Evolutionary conservation across 768 basidiomycete species (phyloP).

Genomic region (Tulasnella sp.): DNA sequence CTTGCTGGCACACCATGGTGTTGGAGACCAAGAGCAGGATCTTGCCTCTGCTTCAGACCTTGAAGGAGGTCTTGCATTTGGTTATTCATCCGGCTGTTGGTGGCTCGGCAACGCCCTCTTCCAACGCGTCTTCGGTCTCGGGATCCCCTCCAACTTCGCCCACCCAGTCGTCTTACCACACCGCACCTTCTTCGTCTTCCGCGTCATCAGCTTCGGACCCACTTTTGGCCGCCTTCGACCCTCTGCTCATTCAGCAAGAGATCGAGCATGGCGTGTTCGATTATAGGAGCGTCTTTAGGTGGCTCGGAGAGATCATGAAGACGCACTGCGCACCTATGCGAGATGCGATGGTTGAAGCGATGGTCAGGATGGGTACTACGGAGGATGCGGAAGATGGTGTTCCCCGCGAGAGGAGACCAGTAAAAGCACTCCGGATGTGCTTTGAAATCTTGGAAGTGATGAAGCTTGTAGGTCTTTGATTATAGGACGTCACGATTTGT

Average conservation of each 20-base stretch:
- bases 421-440: conserved; percentile 73
- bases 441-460: conserved; percentile 90
- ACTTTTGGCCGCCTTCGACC: conserved; percentile 75
- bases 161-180: conserved; percentile 31
- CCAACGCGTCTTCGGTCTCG: conserved; percentile 29
- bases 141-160: conserved; percentile 29
- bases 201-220: conserved; percentile 35
- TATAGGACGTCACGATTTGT: not conserved
- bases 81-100: conserved; percentile 70
- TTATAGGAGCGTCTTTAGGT: conserved; percentile 68
- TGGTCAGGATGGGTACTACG: conserved; percentile 61
- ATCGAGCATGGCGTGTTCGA: conserved; percentile 73
- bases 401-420: conserved; percentile 59
- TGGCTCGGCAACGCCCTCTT: not conserved
- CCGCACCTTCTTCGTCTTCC: conserved; percentile 10
- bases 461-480: conserved; percentile 70
- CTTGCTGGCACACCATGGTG: conserved; percentile 47
- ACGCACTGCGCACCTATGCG: conserved; percentile 93
- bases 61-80: conserved; percentile 74
- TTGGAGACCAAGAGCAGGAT: conserved; percentile 71
- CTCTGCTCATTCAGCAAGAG: conserved; percentile 76
- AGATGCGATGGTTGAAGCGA: conserved; percentile 74
- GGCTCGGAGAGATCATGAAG: conserved; percentile 78
- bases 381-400: conserved; percentile 39
- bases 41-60: conserved; percentile 63